A percentile compares a stretch with the other conserved stretches of the same genome.
Evolutionary conservation across 1,139 yeast species (phyloP).

Genomic region (Hansenula anomala): DNA sequence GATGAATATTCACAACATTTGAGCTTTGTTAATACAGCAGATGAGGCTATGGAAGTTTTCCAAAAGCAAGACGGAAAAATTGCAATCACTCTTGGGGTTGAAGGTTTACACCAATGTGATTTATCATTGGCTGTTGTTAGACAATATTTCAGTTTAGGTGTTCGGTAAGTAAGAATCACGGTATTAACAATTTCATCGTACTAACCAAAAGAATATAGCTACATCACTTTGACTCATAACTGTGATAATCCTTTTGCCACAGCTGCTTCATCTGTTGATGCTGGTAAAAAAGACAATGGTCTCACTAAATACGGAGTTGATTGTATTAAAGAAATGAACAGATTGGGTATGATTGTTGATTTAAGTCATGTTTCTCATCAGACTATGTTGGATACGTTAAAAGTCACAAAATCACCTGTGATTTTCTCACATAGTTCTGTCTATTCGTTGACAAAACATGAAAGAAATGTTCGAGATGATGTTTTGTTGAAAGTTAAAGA

Average conservation of each 20-base stretch:
- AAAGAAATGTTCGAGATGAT: slow-evolving; percentile 47
- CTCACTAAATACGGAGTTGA: slow-evolving; percentile 36
- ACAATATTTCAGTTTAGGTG: slow-evolving; percentile 43
- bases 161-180: too few species aligned
- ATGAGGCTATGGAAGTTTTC: slow-evolving; percentile 34
- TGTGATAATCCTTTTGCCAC: slow-evolving; percentile 55
- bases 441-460: slow-evolving; percentile 34
- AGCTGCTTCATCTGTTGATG: slow-evolving; percentile 42
- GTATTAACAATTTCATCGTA: too few species aligned
- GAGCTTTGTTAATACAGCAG: slow-evolving; percentile 33
- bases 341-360: slow-evolving; percentile 51
- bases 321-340: slow-evolving; percentile 43
- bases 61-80: slow-evolving; percentile 27
- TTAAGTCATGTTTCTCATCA: slow-evolving; percentile 46
- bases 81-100: slow-evolving; percentile 46
- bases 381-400: slow-evolving; percentile 43
- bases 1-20: slow-evolving; percentile 34
- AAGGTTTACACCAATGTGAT: slow-evolving; percentile 50
- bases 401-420: slow-evolving; percentile 41
- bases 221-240: slow-evolving; percentile 48
- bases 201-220: too few species aligned
- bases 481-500: slow-evolving; percentile 33
- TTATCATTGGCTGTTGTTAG: slow-evolving; percentile 44
- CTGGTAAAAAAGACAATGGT: slow-evolving; percentile 41
- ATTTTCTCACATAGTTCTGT: slow-evolving; percentile 48